Conservation (phyloP, 2,329 filamentous ascomycete genomes). For the Colletotrichum sojae region DNA sequence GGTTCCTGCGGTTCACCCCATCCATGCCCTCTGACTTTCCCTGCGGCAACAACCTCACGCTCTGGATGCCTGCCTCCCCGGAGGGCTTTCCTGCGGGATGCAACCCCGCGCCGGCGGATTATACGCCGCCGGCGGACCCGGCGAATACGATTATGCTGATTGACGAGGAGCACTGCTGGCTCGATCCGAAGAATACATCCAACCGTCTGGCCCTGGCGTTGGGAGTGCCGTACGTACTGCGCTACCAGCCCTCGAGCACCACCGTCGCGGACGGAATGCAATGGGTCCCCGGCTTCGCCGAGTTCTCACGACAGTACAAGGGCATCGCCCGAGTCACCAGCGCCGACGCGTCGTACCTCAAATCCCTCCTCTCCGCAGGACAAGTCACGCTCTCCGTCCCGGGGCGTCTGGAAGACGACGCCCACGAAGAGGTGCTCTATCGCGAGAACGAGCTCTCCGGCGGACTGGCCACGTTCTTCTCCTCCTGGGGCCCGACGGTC, state of each 20-base stretch:
- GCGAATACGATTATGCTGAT: slow-evolving; percentile 1
- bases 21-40: not conserved
- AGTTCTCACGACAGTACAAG: not conserved
- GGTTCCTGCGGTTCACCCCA: not conserved
- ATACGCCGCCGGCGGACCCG: not conserved
- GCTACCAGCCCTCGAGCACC: not conserved
- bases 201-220: not conserved
- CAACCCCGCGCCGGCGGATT: not conserved
- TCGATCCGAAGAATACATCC: not conserved
- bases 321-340: not conserved
- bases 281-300: not conserved
- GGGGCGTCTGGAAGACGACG: not conserved
- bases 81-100: not conserved
- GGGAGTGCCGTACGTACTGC: not conserved
- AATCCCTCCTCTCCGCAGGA: not conserved
- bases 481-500: slow-evolving; percentile 38
- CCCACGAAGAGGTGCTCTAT: slow-evolving; percentile 1
- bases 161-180: not conserved
- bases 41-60: not conserved
- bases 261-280: not conserved
- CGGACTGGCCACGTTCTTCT: slow-evolving; percentile 21
- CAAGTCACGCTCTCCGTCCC: not conserved
- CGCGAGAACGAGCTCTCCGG: slow-evolving; percentile 7
- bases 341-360: not conserved
- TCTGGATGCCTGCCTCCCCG: not conserved